Evolutionary conservation across 371 early-diverging fungal genomes (phyloP).

Genomic region (Mortierella sp.): DNA sequence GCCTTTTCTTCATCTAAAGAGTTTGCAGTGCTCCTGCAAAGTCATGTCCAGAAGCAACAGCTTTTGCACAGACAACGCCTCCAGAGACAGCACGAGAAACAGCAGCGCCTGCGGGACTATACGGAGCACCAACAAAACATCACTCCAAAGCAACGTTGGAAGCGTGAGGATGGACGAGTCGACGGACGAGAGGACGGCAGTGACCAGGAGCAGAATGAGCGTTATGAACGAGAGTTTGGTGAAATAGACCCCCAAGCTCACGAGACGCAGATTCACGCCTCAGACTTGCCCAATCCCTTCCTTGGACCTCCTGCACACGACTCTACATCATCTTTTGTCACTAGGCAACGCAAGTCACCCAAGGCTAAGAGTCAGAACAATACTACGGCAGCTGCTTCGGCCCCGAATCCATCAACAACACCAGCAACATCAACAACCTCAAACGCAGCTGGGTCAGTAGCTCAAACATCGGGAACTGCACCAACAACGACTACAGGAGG

Average conservation of each 20-base stretch:
- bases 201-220: not conserved
- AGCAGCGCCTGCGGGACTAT: slow-evolving; percentile 11
- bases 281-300: slow-evolving; percentile 6
- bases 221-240: not conserved
- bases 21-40: slow-evolving; percentile 1
- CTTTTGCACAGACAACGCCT: slow-evolving; percentile 16
- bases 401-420: not conserved
- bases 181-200: not conserved
- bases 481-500: not conserved
- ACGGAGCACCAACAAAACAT: slow-evolving; percentile 14
- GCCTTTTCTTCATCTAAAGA: slow-evolving; percentile 8
- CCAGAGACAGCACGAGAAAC: slow-evolving; percentile 9
- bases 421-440: not conserved
- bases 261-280: not conserved
- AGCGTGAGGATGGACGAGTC: not conserved
- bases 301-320: not conserved
- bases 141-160: slow-evolving; percentile 3
- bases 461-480: not conserved
- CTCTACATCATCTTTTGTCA: not conserved
- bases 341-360: not conserved
- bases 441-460: not conserved
- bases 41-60: slow-evolving; percentile 21
- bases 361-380: not conserved
- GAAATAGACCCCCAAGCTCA: not conserved
- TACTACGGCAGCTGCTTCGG: not conserved